phyloP scores from a whole-genome alignment of 805 yeast genomes.

The Lipomyces orientalis region DNA sequence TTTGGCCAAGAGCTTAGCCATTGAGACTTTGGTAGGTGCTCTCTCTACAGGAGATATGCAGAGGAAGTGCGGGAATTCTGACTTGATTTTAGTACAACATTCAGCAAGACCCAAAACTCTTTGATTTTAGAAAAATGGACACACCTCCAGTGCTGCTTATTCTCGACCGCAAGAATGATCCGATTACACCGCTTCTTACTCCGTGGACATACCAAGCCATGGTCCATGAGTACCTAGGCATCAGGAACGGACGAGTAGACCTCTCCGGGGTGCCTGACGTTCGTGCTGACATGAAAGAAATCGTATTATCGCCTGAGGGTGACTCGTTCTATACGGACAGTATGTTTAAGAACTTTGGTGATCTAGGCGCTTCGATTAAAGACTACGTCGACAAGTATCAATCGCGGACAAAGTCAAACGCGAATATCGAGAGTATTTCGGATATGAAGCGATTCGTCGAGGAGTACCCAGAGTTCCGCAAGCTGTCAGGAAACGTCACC shows the following conservation, averaged over 20 bases:
- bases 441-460: slow-evolving; percentile 92
- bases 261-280: slow-evolving; percentile 61
- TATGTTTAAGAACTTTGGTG: slow-evolving; percentile 92
- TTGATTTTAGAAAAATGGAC: slow-evolving; percentile 69
- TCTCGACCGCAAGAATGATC: slow-evolving; percentile 86
- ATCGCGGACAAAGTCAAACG: slow-evolving; percentile 73
- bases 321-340: slow-evolving; percentile 81
- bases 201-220: slow-evolving; percentile 99
- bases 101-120: slow-evolving; percentile 55
- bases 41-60: slow-evolving; percentile 46
- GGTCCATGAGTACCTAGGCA: slow-evolving; percentile 91
- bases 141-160: slow-evolving; percentile 75
- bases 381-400: slow-evolving; percentile 84
- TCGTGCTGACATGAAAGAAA: slow-evolving; percentile 63
- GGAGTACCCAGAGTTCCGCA: slow-evolving; percentile 91
- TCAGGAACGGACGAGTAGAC: slow-evolving; percentile 78
- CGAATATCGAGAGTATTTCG: slow-evolving; percentile 74
- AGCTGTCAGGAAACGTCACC: slow-evolving; percentile 82
- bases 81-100: slow-evolving; percentile 42
- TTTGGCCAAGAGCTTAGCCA: slow-evolving; percentile 69
- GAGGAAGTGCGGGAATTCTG: slow-evolving; percentile 61
- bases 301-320: slow-evolving; percentile 68
- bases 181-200: slow-evolving; percentile 85
- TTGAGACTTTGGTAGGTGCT: slow-evolving; percentile 54
- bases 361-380: slow-evolving; percentile 85